Evolutionary conservation across 805 yeast genomes (phyloP).

Genomic region (Metschnikowia proteae): DNA sequence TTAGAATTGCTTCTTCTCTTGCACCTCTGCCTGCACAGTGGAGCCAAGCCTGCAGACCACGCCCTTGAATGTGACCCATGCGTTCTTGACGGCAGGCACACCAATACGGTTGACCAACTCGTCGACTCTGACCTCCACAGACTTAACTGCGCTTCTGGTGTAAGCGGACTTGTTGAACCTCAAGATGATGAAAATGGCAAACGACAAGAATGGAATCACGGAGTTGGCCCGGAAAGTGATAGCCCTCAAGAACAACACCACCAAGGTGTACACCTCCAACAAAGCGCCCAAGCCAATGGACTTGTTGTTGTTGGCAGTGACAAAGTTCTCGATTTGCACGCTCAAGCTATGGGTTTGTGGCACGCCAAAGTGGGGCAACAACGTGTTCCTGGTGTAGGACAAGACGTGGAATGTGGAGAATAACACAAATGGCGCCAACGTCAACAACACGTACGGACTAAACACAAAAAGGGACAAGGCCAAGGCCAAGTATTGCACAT

Average conservation of each 20-base stretch:
- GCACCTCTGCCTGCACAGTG: conserved; percentile 33
- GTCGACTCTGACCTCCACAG: conserved; percentile 54
- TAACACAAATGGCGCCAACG: conserved; percentile 69
- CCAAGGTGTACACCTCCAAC: conserved; percentile 42
- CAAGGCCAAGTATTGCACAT: conserved; percentile 65
- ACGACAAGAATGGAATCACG: conserved; percentile 52
- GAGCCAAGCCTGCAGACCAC: conserved; percentile 28
- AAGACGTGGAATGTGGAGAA: conserved; percentile 82
- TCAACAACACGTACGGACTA: conserved; percentile 56
- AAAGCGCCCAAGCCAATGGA: conserved; percentile 39
- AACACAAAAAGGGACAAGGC: conserved; percentile 46
- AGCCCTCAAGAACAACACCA: conserved; percentile 47
- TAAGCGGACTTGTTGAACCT: conserved; percentile 74
- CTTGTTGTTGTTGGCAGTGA: conserved; percentile 32
- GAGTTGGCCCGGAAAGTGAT: conserved; percentile 61
- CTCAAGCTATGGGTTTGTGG: conserved; percentile 25
- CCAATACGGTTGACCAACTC: conserved; percentile 25
- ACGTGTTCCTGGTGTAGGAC: conserved; percentile 59
- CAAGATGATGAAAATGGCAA: conserved; percentile 63
- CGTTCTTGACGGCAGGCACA: conserved; percentile 32
- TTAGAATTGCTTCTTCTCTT: conserved; percentile 25
- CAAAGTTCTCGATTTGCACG: conserved; percentile 39
- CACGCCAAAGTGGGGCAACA: conserved; percentile 60
- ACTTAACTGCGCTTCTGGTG: conserved; percentile 65
- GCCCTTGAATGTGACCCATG: conserved; percentile 36